phyloP scores from a whole-genome alignment of 2,329 filamentous ascomycete species.

The Hawksworthiomyces lignivorus region DNA sequence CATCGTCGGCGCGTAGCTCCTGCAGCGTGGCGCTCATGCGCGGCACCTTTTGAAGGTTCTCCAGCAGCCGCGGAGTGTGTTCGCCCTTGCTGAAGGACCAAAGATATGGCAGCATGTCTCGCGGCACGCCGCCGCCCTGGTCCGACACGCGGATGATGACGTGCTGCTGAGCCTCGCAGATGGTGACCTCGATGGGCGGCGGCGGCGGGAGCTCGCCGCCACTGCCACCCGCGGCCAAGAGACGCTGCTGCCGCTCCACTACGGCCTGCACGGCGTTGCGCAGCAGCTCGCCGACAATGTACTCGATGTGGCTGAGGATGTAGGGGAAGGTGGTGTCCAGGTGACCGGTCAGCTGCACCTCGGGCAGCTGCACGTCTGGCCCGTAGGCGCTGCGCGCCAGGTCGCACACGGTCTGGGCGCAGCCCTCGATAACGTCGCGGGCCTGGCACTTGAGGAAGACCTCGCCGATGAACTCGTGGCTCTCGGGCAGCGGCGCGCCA shows the following conservation, averaged over 20 bases:
- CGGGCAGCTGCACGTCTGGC: conserved; percentile 61
- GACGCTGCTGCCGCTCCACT: conserved; percentile 59
- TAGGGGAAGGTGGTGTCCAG: conserved; percentile 89
- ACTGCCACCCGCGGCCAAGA: neutral
- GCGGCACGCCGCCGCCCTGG: conserved; percentile 83
- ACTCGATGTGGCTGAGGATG: conserved; percentile 91
- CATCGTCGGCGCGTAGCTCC: conserved; percentile 55
- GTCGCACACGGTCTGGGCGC: conserved; percentile 66
- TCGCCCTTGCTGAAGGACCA: conserved; percentile 98
- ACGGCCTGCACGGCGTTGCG: conserved; percentile 92
- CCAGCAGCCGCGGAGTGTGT: conserved; percentile 65
- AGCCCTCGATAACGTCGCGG: conserved; percentile 78
- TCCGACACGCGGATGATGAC: conserved; percentile 96
- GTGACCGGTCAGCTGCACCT: conserved; percentile 78
- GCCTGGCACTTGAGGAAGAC: conserved; percentile 92
- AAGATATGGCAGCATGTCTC: conserved; percentile 76
- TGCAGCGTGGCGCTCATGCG: conserved; percentile 91
- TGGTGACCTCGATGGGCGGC: conserved; percentile 84
- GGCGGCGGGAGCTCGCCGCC: conserved; percentile 30
- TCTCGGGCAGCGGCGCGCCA: conserved; percentile 59
- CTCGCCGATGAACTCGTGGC: conserved; percentile 82
- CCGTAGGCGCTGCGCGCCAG: conserved; percentile 72
- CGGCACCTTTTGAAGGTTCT: conserved; percentile 80
- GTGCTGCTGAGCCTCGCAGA: conserved; percentile 90
- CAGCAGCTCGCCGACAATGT: conserved; percentile 90